Evolutionary conservation across 2,329 filamentous ascomycete genomes (phyloP).

Genomic region (Colletotrichum coccodes): DNA sequence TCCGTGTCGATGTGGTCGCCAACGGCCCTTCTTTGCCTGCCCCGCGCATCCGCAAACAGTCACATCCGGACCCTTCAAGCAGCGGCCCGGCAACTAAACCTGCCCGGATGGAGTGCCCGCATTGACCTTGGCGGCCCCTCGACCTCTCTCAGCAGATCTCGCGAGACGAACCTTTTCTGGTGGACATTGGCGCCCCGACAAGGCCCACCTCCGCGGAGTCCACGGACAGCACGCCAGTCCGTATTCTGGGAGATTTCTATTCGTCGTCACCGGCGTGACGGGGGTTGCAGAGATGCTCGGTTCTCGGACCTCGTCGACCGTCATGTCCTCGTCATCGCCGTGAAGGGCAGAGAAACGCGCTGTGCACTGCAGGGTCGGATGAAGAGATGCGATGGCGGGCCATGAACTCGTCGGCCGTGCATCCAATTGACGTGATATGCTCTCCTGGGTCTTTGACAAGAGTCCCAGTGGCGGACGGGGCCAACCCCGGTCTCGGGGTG

Average conservation of each 20-base stretch:
- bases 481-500: neutral
- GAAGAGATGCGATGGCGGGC: neutral
- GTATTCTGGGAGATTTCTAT: neutral
- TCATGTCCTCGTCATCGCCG: neutral
- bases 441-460: neutral
- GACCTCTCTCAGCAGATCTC: neutral
- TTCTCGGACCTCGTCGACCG: neutral
- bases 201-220: neutral
- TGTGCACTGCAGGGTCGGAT: neutral
- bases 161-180: neutral
- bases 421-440: neutral
- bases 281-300: neutral
- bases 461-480: neutral
- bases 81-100: neutral
- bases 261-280: neutral
- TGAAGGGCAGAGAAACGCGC: neutral
- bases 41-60: neutral
- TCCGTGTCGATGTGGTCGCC: neutral
- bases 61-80: neutral
- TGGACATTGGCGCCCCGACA: neutral
- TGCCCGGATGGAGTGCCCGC: neutral
- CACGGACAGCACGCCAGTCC: neutral
- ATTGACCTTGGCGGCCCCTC: neutral
- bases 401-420: conserved; percentile 4
- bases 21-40: neutral